Evolutionary conservation across 805 yeast species (phyloP), one percentile per base, ranked within the genome.

Genomic region (Lachancea cidri): DNA sequence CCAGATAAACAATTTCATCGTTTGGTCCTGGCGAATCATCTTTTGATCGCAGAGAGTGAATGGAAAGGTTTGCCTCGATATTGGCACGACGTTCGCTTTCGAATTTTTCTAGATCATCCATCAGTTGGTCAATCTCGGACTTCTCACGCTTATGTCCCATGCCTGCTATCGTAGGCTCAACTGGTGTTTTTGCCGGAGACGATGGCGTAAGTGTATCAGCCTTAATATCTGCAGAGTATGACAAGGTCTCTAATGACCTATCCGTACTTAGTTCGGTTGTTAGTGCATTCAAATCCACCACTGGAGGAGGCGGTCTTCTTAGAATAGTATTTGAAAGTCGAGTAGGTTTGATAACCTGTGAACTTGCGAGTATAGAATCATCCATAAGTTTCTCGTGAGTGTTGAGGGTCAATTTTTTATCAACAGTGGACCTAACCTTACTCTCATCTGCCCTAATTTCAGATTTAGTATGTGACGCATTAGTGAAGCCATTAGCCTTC

Each of bases 61-160:
- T 7, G 7, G 27, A 22, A 11, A 22, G 27, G 27, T 22, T 11
- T 22, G 27, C 27, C 27, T 22, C 27, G 11, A 22, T 7, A 22
- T 22, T 22, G 27, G 27, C 27, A 7, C 27, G 19, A 13, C 33
- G 18, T 17, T 53, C 47, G 9, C 42, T 44, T 2, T 57, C 49
- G 38, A 46, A 62, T 8, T 45, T 42, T 16, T 62, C 66, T 17
- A 63, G 48, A 35, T 63, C 65, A 18, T 61, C 66, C 6, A 57
- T 58, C 17, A 61, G 44, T 32, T 55, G 55, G 39, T 63, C 66
- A 13, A 64, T 60, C 32, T 62, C 58, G 4, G 66, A 62, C 29
- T 52, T 44, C 38, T 60, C 58, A 22, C 63, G 50, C 33, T 49
- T 42, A 38, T 61, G 66, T 14, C 38, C 38, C 5, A n/a, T n/a